Evolutionary conservation across 768 basidiomycete genomes (phyloP).

Genomic region (Boletus rubescentipes): DNA sequence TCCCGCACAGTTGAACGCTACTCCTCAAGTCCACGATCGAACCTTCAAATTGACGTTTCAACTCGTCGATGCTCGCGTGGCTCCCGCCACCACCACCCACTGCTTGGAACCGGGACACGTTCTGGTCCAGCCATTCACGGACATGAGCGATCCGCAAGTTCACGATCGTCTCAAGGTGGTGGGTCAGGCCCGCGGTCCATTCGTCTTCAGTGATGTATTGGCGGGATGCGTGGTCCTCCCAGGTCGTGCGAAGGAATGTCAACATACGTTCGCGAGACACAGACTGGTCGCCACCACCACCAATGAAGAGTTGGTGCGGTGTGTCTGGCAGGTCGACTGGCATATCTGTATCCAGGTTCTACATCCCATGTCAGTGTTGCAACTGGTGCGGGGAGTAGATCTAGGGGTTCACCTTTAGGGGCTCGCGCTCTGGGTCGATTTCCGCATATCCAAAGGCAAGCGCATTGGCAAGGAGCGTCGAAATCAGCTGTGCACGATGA

Average conservation of each 20-base stretch:
- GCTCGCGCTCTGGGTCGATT: slow-evolving; percentile 44
- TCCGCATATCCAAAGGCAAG: slow-evolving; percentile 49
- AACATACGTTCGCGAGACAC: slow-evolving; percentile 15
- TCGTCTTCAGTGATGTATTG: slow-evolving; percentile 23
- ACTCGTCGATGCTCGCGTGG: slow-evolving; percentile 44
- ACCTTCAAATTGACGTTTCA: slow-evolving; percentile 45
- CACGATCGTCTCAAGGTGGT: slow-evolving; percentile 40
- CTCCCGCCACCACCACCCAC: slow-evolving; percentile 3
- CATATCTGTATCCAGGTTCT: slow-evolving; percentile 56
- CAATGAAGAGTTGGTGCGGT: slow-evolving; percentile 36
- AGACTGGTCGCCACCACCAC: slow-evolving; percentile 15
- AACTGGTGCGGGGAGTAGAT: accelerated
- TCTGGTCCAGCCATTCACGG: slow-evolving; percentile 49
- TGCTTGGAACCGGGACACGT: slow-evolving; percentile 46
- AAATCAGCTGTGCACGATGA: slow-evolving; percentile 46
- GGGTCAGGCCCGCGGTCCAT: slow-evolving; percentile 41
- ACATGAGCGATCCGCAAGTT: slow-evolving; percentile 48
- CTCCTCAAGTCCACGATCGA: slow-evolving; percentile 45
- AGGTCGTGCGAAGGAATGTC: slow-evolving; percentile 14
- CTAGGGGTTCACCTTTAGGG: slow-evolving; percentile 43
- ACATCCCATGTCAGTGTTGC: not conserved
- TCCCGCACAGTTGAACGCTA: slow-evolving; percentile 48
- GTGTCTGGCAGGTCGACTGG: slow-evolving; percentile 40
- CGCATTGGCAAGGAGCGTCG: slow-evolving; percentile 44
- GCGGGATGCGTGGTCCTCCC: slow-evolving; percentile 19